Percentiles rank a stretch among this genome's conserved stretches.
These are phyloP conservation scores for Monosporascus sp. DNA, from an alignment of 2,329 filamentous ascomycete genomes.

Conservation along the genomic window DNA sequence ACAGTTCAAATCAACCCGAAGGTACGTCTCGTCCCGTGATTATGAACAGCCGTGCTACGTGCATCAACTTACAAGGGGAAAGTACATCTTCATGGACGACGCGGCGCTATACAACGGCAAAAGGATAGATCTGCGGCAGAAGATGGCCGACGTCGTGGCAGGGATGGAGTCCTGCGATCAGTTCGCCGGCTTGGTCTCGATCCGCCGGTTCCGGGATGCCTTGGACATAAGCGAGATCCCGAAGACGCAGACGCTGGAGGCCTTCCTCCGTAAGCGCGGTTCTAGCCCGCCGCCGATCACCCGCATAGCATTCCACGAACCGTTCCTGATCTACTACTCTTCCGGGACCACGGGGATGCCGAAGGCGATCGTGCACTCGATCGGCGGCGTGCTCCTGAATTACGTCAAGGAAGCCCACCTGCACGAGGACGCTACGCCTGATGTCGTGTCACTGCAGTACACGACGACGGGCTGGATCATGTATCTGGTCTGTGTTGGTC, in stretches of 20 bases:
- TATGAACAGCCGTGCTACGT: neutral
- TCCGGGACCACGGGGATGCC: conserved; percentile 78
- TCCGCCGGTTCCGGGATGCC: conserved; percentile 59
- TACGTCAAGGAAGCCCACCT: conserved; percentile 52
- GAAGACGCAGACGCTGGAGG: conserved; percentile 36
- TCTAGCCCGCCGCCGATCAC: conserved; percentile 44
- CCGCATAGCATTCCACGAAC: conserved; percentile 64
- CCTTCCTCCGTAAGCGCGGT: conserved; percentile 35
- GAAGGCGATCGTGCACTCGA: conserved; percentile 79
- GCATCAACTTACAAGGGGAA: neutral
- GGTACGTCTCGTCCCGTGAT: conserved; percentile 26
- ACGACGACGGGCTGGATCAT: conserved; percentile 83
- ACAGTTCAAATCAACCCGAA: conserved; percentile 69
- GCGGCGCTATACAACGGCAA: conserved; percentile 75
- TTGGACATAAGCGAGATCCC: conserved; percentile 53
- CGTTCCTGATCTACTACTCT: conserved; percentile 72
- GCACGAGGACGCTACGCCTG: conserved; percentile 36
- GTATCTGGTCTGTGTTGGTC: conserved; percentile 61
- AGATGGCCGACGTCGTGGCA: conserved; percentile 61
- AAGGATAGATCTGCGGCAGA: conserved; percentile 62
- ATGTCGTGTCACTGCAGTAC: conserved; percentile 46
- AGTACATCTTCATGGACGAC: conserved; percentile 80
- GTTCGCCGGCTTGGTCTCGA: conserved; percentile 59
- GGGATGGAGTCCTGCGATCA: conserved; percentile 56
- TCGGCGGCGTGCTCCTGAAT: conserved; percentile 56